phyloP scores from a whole-genome alignment of 768 basidiomycete species.

The Termitomyces sp. region DNA sequence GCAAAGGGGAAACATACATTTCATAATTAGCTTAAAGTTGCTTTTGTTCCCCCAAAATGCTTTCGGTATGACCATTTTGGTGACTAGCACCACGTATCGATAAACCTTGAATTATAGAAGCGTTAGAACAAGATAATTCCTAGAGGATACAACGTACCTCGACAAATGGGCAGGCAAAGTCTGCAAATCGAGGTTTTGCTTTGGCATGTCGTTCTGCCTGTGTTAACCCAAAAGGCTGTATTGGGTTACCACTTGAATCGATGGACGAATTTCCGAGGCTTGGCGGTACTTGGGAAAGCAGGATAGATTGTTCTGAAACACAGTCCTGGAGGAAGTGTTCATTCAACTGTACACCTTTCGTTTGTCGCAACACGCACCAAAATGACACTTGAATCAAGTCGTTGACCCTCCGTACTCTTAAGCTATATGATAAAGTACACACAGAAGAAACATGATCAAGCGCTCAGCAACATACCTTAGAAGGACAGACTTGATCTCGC shows the following conservation, averaged over 20 bases:
- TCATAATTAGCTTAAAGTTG: slow-evolving; percentile 60
- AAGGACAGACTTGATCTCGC: slow-evolving; percentile 65
- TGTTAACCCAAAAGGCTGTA: slow-evolving; percentile 41
- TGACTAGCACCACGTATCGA: slow-evolving; percentile 59
- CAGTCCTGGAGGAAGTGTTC: slow-evolving; percentile 49
- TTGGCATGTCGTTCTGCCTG: slow-evolving; percentile 42
- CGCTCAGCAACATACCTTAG: slow-evolving; percentile 49
- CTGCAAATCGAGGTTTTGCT: slow-evolving; percentile 72
- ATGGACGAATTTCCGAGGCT: slow-evolving; percentile 39
- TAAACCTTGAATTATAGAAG: slow-evolving; percentile 51
- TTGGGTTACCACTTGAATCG: slow-evolving; percentile 48
- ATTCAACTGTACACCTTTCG: background rate
- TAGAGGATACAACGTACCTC: slow-evolving; percentile 48
- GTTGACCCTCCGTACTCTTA: slow-evolving; percentile 29
- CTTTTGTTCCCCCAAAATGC: slow-evolving; percentile 72
- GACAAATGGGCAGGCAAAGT: slow-evolving; percentile 63
- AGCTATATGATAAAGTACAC: slow-evolving; percentile 27
- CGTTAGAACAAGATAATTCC: no score
- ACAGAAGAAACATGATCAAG: background rate
- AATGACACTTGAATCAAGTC: slow-evolving; percentile 60
- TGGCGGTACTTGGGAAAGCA: slow-evolving; percentile 50
- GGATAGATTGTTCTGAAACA: slow-evolving; percentile 65
- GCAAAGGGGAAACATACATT: slow-evolving; percentile 38
- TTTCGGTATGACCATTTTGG: slow-evolving; percentile 68
- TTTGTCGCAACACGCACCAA: slow-evolving; percentile 37